Conservation (phyloP, 1,139 yeast genomes). For the Saccharomyces hybrid region DNA sequence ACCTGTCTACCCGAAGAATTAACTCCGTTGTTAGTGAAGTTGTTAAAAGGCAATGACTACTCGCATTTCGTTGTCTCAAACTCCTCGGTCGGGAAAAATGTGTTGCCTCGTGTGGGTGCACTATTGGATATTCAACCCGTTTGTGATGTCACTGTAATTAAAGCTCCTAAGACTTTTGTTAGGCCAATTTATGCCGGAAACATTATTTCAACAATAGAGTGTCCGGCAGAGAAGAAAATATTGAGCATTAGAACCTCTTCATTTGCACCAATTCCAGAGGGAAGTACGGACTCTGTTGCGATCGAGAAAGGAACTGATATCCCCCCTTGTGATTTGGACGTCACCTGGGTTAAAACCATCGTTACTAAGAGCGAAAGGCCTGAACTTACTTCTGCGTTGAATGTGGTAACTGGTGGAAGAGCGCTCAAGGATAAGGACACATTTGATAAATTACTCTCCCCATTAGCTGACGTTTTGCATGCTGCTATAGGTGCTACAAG, state of each 20-base stretch:
- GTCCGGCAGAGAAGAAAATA: constrained; percentile 57
- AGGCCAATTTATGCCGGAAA: constrained; percentile 97
- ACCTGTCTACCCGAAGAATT: constrained; percentile 60
- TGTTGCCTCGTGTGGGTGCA: constrained; percentile 84
- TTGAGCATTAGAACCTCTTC: constrained; percentile 81
- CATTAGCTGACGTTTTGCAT: constrained; percentile 68
- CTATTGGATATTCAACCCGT: constrained; percentile 80
- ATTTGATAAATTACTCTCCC: constrained; percentile 68
- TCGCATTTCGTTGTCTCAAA: constrained; percentile 77
- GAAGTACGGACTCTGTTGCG: constrained; percentile 33
- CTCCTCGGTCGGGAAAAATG: constrained; percentile 78
- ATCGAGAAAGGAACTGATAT: constrained; percentile 39
- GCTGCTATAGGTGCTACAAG: constrained; percentile 98
- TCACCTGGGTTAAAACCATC: constrained; percentile 33
- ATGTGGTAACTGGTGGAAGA: constrained; percentile 87
- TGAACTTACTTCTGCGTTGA: constrained; percentile 74
- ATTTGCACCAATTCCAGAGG: constrained; percentile 50
- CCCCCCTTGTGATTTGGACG: constrained; percentile 7
- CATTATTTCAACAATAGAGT: constrained; percentile 74
- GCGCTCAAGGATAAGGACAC: constrained; percentile 87
- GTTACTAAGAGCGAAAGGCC: constrained; percentile 79
- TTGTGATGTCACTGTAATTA: constrained; percentile 68
- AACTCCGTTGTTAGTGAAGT: constrained; percentile 48
- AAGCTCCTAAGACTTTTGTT: constrained; percentile 62
- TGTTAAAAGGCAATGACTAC: constrained; percentile 41